Conservation (phyloP, 805 yeast genomes). For the Ogataea siamensis region DNA sequence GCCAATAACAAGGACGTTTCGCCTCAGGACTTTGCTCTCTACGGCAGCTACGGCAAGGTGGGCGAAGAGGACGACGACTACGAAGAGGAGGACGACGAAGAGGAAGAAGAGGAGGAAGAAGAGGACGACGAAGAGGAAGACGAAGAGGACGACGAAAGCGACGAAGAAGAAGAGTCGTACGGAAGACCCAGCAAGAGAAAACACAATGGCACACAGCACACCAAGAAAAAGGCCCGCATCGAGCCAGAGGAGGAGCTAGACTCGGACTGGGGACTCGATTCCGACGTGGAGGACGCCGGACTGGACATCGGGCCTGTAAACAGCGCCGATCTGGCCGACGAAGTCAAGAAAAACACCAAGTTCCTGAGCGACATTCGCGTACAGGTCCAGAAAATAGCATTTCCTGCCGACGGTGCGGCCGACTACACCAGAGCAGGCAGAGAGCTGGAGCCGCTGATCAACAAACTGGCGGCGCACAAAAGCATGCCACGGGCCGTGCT, state of each 20-base stretch:
- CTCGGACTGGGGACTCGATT: slow-evolving; percentile 31
- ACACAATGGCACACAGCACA: not conserved
- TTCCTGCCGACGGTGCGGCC: slow-evolving; percentile 19
- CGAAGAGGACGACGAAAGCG: slow-evolving; percentile 9
- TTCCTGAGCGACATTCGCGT: slow-evolving; percentile 26
- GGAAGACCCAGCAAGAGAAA: slow-evolving; percentile 1
- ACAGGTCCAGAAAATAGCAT: slow-evolving; percentile 26
- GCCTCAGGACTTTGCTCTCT: slow-evolving; percentile 43
- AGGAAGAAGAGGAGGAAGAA: slow-evolving; percentile 27
- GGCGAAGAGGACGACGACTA: slow-evolving; percentile 23
- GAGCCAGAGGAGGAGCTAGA: slow-evolving; percentile 13
- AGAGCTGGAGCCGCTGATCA: slow-evolving; percentile 24
- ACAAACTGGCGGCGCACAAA: slow-evolving; percentile 22
- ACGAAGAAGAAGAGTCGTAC: slow-evolving; percentile 4
- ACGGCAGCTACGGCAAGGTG: slow-evolving; percentile 39
- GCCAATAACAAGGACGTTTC: slow-evolving; percentile 42
- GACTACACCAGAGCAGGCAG: slow-evolving; percentile 24
- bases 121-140: slow-evolving; percentile 11
- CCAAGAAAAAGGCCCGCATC: slow-evolving; percentile 2
- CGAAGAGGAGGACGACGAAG: slow-evolving; percentile 33
- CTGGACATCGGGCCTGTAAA: slow-evolving; percentile 20
- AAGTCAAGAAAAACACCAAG: slow-evolving; percentile 21
- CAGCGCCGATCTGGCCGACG: slow-evolving; percentile 22
- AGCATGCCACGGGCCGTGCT: slow-evolving; percentile 32
- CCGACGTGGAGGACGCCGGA: slow-evolving; percentile 20